Evolutionary conservation across 495 filamentous ascomycete genomes (phyloP), one percentile per base, ranked within the genome.

Genomic region (Hyaloscypha variabilis): DNA sequence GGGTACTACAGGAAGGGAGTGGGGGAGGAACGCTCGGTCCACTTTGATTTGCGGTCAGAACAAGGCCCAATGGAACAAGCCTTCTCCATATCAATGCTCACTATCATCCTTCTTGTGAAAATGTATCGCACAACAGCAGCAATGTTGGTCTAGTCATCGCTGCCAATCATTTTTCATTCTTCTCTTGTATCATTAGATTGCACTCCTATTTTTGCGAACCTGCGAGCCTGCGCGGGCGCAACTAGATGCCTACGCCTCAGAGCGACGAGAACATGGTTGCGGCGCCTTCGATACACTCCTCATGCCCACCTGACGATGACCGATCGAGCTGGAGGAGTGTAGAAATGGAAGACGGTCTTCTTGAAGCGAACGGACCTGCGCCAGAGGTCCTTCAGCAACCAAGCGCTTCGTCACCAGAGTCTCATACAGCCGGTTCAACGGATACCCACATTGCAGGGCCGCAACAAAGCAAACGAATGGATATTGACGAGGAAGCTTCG

Each of bases 211-310:
- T 46, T 65, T 50, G 42, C 66, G n/a, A n/a, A n/a, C n/a, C n/a
- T n/a, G n/a, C 71, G 61, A 65, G 68, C 71, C 65, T 58, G 71
- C 66, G 68, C 70, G 31, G 70, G 68, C 68, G 71, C 65, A 17
- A 46, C 39, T 63, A 66, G 62, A 86, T 86, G 83, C 83, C 83
- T 67, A 83, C 81, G 42, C 81, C 82, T 21, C 82, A 81, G 10
- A 79, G 73, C 65, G 76, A 77, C 71, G 58, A 68, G 28, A 59
- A 36, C 26, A 60, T 58, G 36, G 61, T 46, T 24, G 53, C 62
- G 30, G 34, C 62, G n/a, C 50, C 46, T 21, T 63, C 71, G 19
- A 6, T 60, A 30, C 70, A 75, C 58, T 63, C 68, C 62, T 72
- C 70, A 70, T 76, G 74, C 64, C 74, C 74, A 56, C 74, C 74